Evolutionary conservation across 148 eudicot species (phyloP), one percentile per base, ranked within the genome.

Genomic region (Limonium bicolor): DNA sequence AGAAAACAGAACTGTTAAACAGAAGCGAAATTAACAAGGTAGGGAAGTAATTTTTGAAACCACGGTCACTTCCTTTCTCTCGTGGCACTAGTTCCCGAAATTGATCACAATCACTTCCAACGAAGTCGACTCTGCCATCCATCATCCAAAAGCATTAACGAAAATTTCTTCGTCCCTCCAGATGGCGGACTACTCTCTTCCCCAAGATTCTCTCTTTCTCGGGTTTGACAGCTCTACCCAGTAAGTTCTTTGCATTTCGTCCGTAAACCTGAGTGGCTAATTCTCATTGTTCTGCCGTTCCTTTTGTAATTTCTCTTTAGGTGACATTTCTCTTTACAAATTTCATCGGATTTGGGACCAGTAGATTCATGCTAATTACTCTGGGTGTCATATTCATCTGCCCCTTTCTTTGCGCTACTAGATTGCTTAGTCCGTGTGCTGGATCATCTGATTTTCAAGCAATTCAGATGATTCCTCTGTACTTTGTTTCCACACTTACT

Each of bases 221-320:
- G 93, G 93, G 17, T 68, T 82, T 35, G 93, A 82, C 58, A 65
- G 76, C 41, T 82, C 93, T 27, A 82, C 86, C 31, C 93, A 82
- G 86, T 82, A 44, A 61, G 68, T 55, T 21, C 0, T 20, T 16
- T 12, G 7, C 32, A 4, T 32, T 52, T n/a, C n/a, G n/a, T n/a
- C n/a, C n/a, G n/a, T n/a, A n/a, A n/a, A n/a, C 22, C n/a, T 1
- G 6, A 28, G 9, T 35, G 4, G 31, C 37, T 48, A 1, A 20
- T 27, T 50, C 12, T 5, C 27, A 27, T 27, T 35, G 13, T 45
- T 20, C 14, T 11, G 7, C 9, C 9, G 4, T 7, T 26, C 29
- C 20, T 21, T 24, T 50, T 18, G 17, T 13, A n/a, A 26, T 22
- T 50, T 41, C 7, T 17, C 38, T 19, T 15, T 35, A n/a, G 1